Percentiles rank a stretch among this genome's conserved stretches.
phyloP scores from a whole-genome alignment of 495 filamentous ascomycete genomes.

The Hyaloscypha bicolor region DNA sequence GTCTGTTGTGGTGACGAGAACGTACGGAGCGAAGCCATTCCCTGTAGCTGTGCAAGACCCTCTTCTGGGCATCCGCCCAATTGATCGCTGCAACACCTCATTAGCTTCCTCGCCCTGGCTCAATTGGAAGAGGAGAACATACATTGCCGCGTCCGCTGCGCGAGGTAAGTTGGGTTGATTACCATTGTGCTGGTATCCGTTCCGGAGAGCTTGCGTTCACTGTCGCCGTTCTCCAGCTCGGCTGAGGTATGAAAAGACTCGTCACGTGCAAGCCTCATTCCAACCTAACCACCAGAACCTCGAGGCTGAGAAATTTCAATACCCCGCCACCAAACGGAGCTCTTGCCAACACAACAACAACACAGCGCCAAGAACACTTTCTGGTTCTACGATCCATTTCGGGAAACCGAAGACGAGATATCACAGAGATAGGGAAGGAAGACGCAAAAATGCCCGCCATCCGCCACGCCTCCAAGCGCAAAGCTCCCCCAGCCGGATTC shows the following conservation, averaged over 20 bases:
- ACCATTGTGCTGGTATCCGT: slow-evolving; percentile 49
- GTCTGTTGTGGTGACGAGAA: slow-evolving; percentile 24
- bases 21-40: slow-evolving; percentile 93
- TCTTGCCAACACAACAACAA: slow-evolving; percentile 5
- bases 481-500: slow-evolving; percentile 94
- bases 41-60: slow-evolving; percentile 85
- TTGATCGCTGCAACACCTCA: slow-evolving; percentile 64
- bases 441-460: slow-evolving; percentile 77
- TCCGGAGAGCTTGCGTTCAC: not conserved
- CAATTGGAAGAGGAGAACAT: slow-evolving; percentile 44
- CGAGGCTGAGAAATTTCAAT: slow-evolving; percentile 24
- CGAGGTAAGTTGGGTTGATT: slow-evolving; percentile 92
- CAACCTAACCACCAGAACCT: not conserved
- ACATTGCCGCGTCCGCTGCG: slow-evolving; percentile 89
- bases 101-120: slow-evolving; percentile 15
- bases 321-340: slow-evolving; percentile 21
- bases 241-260: slow-evolving; percentile 18
- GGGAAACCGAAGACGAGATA: not conserved
- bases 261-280: slow-evolving; percentile 16
- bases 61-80: slow-evolving; percentile 79
- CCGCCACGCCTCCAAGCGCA: slow-evolving; percentile 74
- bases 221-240: slow-evolving; percentile 20
- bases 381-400: not conserved
- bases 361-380: not conserved
- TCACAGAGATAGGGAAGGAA: not conserved